Base-by-base conservation (phyloP, 306 rosid genomes). In the Inga leiocalycina region DNA sequence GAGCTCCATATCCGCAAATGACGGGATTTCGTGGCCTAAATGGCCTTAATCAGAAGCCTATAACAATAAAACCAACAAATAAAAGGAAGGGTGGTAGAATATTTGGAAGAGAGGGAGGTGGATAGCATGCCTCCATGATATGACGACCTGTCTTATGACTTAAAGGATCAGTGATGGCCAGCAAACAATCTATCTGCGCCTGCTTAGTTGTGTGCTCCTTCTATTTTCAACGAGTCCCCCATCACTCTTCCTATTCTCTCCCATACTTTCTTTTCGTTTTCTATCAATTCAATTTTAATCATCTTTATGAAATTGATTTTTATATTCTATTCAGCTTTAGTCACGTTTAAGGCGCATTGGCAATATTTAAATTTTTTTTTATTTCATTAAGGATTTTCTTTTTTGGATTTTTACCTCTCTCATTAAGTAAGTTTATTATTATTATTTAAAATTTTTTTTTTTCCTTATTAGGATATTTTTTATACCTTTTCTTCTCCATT, bases 181-280 rank as follows among this genome's bases (percentile, higher is more conserved):
- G 20, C 57, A 51, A 51, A 6, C 43, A 37, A 37, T 37, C 6
- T 15, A 49, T 3, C 4, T 15, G 20, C 56, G 5, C 20, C 56
- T 3, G 5, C 19, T 51, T 15, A 11, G 51, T 52, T 82, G 54
- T 77, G 15, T 16, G 12, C 12, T 12, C 52, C 52, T 48, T 48
- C 16, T 12, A 30, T 70, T 57, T 70, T 9, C 66, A 56, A 48
- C 75, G 86, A 71, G 79, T 39, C 64, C 39, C 30, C 70, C 83
- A 80, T 48, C 52, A 48, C 14, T 2, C 16, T 48, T 48, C 16
- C 30, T 27, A 27, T 27, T 27, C 30, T 27, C 30, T 27, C 30
- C 30, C 30, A 27, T 27, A 27, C 48, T 44, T 44, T 9, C 13
- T 2, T 44, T 44, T 44, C 9, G 3, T 44, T 44, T 44, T 44